Evolutionary conservation across 225 moss, liverwort and hornwort species (phyloP).

Genomic region (Bryoerythrophyllum caledonicum): DNA sequence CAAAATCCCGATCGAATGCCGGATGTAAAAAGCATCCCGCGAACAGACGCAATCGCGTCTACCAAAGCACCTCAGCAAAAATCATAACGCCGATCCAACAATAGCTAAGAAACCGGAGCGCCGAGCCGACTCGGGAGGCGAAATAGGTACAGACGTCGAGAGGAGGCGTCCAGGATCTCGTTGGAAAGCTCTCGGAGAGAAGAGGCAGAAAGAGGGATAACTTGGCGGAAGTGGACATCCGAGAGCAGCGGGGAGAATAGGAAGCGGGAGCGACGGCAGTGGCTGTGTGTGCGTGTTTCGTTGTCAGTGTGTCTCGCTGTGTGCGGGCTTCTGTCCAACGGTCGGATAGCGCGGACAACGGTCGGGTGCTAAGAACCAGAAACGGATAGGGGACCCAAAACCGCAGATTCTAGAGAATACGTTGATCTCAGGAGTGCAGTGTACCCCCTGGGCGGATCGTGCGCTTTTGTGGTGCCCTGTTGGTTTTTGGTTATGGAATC

Average conservation of each 20-base stretch:
- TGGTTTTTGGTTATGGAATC: no score
- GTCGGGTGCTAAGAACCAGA: slow-evolving; percentile 15
- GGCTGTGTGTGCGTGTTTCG: neutral
- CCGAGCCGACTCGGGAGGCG: neutral
- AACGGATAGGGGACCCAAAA: no score
- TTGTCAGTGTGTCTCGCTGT: neutral
- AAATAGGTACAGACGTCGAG: neutral
- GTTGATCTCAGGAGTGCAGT: no score
- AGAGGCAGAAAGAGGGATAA: no score
- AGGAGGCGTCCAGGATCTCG: neutral
- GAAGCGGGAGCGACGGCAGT: neutral
- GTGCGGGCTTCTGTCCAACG: slow-evolving; percentile 25
- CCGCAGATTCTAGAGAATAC: no score
- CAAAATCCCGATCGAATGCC: neutral
- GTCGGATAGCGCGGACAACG: slow-evolving; percentile 39
- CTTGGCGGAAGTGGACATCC: no score
- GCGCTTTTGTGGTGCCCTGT: no score
- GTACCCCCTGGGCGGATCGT: no score
- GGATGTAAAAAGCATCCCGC: no score
- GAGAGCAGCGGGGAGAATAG: neutral
- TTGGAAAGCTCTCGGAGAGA: neutral
- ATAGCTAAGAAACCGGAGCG: neutral
- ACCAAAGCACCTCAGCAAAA: no score
- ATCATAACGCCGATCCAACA: neutral
- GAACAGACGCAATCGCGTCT: no score